Evolutionary conservation across 495 filamentous ascomycete genomes (phyloP).

Genomic region (Aspergillus bertholletiae): DNA sequence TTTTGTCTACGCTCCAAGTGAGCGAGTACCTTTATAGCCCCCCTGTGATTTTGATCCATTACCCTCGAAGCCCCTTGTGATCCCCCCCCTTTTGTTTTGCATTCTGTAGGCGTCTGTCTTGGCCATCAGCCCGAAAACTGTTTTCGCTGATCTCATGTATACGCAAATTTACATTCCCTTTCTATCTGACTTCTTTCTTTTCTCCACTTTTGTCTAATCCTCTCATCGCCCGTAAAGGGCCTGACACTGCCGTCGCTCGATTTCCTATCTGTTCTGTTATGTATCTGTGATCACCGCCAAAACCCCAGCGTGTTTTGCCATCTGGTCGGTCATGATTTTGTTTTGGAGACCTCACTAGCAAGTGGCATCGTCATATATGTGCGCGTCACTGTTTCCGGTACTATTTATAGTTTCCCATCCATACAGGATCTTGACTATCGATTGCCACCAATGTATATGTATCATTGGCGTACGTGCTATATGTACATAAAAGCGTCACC

Average conservation of each 20-base stretch:
- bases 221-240: constrained; percentile 15
- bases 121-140: constrained; percentile 35
- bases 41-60: constrained; percentile 27
- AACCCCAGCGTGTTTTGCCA: constrained; percentile 10
- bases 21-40: constrained; percentile 33
- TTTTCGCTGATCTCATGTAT: constrained; percentile 36
- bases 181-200: constrained; percentile 19
- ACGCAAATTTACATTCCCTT: constrained; percentile 29
- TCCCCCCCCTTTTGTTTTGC: constrained; percentile 38
- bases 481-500: constrained; percentile 31
- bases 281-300: constrained; percentile 4
- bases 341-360: constrained; percentile 22
- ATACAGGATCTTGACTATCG: constrained; percentile 16
- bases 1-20: constrained; percentile 33
- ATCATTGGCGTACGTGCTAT: constrained; percentile 26
- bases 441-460: constrained; percentile 34
- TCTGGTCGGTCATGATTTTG: constrained; percentile 22
- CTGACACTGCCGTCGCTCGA: constrained; percentile 9
- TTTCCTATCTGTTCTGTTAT: neutral
- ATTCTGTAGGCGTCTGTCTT: constrained; percentile 49
- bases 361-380: constrained; percentile 19
- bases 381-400: constrained; percentile 21
- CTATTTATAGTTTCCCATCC: constrained; percentile 18
- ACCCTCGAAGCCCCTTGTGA: constrained; percentile 19
- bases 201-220: constrained; percentile 20